Conservation (phyloP, 805 yeast species). For the Candida pini region DNA sequence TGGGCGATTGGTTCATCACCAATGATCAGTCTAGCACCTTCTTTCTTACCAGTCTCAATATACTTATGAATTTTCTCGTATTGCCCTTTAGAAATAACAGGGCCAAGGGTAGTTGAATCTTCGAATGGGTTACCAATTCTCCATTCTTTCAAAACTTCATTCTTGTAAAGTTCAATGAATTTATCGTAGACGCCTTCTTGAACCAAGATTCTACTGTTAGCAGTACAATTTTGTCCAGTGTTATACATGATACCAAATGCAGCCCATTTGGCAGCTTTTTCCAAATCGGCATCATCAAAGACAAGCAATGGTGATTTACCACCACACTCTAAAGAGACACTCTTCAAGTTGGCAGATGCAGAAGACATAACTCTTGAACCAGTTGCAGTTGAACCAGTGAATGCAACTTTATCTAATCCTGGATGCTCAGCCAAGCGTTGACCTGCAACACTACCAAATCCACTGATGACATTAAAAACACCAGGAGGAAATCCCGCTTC, state of each 20-base stretch:
- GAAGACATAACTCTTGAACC: slow-evolving; percentile 59
- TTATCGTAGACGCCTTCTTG: slow-evolving; percentile 52
- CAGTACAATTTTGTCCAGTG: slow-evolving; percentile 65
- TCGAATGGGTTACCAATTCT: slow-evolving; percentile 52
- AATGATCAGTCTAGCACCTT: slow-evolving; percentile 42
- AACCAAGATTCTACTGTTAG: slow-evolving; percentile 57
- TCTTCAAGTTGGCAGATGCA: slow-evolving; percentile 58
- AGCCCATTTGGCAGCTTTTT: slow-evolving; percentile 65
- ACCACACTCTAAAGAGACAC: slow-evolving; percentile 66
- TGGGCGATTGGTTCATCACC: slow-evolving; percentile 39
- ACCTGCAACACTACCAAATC: slow-evolving; percentile 67
- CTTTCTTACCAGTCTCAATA: slow-evolving; percentile 39
- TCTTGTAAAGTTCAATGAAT: slow-evolving; percentile 39
- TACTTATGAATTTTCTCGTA: slow-evolving; percentile 44
- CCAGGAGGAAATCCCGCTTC: slow-evolving; percentile 77
- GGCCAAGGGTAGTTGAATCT: slow-evolving; percentile 47
- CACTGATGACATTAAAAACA: slow-evolving; percentile 66
- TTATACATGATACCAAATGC: slow-evolving; percentile 59
- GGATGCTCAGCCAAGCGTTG: slow-evolving; percentile 56
- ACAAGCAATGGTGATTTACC: slow-evolving; percentile 65
- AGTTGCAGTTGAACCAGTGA: slow-evolving; percentile 63
- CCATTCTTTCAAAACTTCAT: slow-evolving; percentile 44
- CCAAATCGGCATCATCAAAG: slow-evolving; percentile 58
- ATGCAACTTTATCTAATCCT: slow-evolving; percentile 54
- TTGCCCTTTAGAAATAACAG: slow-evolving; percentile 54